A percentile compares a stretch with the other conserved stretches of the same genome.
phyloP scores from a whole-genome alignment of 352 stramenopile species.

The Lagenidium sp. region DNA sequence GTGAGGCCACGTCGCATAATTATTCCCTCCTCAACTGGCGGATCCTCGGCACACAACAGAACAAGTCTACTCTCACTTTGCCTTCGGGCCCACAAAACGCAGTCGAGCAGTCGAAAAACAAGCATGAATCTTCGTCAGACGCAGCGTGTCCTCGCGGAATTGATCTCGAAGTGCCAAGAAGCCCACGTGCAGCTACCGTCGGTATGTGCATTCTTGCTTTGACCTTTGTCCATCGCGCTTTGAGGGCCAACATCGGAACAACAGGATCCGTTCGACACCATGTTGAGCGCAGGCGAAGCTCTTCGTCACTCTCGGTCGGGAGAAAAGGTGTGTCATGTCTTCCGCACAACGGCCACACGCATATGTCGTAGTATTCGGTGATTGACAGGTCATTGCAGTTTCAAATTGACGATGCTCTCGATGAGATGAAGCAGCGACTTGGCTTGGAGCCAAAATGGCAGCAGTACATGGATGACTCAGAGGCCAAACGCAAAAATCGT shows the following conservation, averaged over 20 bases:
- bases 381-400: too few relatives aligned
- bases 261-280: conserved; percentile 18
- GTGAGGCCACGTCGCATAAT: too few relatives aligned
- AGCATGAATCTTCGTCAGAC: conserved; percentile 57
- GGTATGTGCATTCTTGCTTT: too few relatives aligned
- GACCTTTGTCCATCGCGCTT: too few relatives aligned
- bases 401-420: conserved; percentile 32
- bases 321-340: too few relatives aligned
- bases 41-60: too few relatives aligned
- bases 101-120: too few relatives aligned
- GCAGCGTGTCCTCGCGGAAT: conserved; percentile 44
- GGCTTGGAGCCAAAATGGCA: conserved; percentile 43
- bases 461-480: conserved; percentile 28
- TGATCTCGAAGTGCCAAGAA: conserved; percentile 52
- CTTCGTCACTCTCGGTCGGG: conserved; percentile 9
- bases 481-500: conserved; percentile 25
- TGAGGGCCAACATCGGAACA: too few relatives aligned
- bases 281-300: conserved; percentile 8
- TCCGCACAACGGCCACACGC: too few relatives aligned
- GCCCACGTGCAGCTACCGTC: conserved; percentile 41
- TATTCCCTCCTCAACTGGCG: not conserved
- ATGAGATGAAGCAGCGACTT: conserved; percentile 46
- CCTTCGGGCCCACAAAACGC: too few relatives aligned
- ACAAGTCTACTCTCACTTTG: too few relatives aligned
- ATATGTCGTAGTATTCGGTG: too few relatives aligned